Evolutionary conservation across 2,329 filamentous ascomycete genomes (phyloP).

Genomic region (Xylogone sp.): DNA sequence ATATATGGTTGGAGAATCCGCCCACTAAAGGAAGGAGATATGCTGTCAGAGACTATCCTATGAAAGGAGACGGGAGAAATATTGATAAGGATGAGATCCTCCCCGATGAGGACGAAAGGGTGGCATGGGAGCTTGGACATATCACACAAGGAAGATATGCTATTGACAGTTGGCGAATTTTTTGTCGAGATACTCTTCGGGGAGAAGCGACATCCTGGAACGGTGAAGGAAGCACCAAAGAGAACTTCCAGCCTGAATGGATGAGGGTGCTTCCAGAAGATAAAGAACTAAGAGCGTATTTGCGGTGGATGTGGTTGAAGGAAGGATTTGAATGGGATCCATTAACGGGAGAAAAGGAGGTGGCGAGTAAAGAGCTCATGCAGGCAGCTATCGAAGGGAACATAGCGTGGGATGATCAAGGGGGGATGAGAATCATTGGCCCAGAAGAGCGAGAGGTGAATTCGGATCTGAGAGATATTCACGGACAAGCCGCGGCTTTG

Average conservation of each 20-base stretch:
- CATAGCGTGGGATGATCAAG: slow-evolving; percentile 36
- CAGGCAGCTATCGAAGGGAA: slow-evolving; percentile 53
- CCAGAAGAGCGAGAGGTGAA: neutral
- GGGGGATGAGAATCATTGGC: slow-evolving; percentile 33
- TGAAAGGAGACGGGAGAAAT: slow-evolving; percentile 42
- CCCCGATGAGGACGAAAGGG: slow-evolving; percentile 34
- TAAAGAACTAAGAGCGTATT: slow-evolving; percentile 83
- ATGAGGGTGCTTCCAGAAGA: slow-evolving; percentile 78
- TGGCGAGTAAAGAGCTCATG: slow-evolving; percentile 50
- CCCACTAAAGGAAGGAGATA: slow-evolving; percentile 57
- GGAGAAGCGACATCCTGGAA: slow-evolving; percentile 64
- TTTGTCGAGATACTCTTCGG: slow-evolving; percentile 76
- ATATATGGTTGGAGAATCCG: slow-evolving; percentile 60
- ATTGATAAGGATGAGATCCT: slow-evolving; percentile 43
- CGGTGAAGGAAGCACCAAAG: slow-evolving; percentile 43
- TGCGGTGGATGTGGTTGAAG: slow-evolving; percentile 89
- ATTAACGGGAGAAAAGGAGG: slow-evolving; percentile 58
- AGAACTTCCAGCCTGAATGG: slow-evolving; percentile 79
- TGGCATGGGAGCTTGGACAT: slow-evolving; percentile 78
- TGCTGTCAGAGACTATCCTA: slow-evolving; percentile 52
- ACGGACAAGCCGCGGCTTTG: too few species aligned
- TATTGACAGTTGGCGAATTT: slow-evolving; percentile 89
- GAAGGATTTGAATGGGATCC: slow-evolving; percentile 83
- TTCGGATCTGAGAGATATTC: too few species aligned
- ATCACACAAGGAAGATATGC: slow-evolving; percentile 80